phyloP scores from a whole-genome alignment of 148 eudicot genomes.

The Vaccinium vitisidaea region DNA sequence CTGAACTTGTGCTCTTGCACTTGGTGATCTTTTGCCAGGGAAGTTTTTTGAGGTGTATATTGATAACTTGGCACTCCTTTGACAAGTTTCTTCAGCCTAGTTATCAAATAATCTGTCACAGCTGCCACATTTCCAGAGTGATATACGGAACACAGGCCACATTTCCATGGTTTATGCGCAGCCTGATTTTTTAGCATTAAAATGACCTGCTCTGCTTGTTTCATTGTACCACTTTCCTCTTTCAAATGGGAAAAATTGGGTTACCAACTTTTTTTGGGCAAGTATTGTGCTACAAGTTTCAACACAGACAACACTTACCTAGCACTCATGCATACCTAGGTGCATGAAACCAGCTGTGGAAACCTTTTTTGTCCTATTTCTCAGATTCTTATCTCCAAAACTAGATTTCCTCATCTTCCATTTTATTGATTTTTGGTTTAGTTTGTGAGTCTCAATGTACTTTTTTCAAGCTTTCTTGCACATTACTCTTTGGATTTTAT shows the following conservation, averaged over 20 bases:
- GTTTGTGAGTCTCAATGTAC: neutral
- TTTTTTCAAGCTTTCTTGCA: neutral
- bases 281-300: neutral
- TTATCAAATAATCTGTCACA: neutral
- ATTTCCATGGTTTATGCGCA: neutral
- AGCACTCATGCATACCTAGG: neutral
- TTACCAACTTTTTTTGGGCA: neutral
- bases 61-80: neutral
- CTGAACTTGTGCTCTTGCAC: neutral
- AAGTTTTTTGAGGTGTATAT: neutral
- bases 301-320: neutral
- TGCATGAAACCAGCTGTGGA: neutral
- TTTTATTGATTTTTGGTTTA: neutral
- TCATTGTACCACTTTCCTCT: neutral
- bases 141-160: neutral
- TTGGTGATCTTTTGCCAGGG: neutral
- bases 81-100: neutral
- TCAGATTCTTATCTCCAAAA: neutral
- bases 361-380: neutral
- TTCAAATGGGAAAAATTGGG: neutral
- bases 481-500: neutral
- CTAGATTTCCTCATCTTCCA: neutral
- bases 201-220: neutral
- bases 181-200: neutral
- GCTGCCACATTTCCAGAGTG: neutral